Evolutionary conservation across 73 alveolate species (phyloP).

Genomic region (Stentor coeruleus): DNA sequence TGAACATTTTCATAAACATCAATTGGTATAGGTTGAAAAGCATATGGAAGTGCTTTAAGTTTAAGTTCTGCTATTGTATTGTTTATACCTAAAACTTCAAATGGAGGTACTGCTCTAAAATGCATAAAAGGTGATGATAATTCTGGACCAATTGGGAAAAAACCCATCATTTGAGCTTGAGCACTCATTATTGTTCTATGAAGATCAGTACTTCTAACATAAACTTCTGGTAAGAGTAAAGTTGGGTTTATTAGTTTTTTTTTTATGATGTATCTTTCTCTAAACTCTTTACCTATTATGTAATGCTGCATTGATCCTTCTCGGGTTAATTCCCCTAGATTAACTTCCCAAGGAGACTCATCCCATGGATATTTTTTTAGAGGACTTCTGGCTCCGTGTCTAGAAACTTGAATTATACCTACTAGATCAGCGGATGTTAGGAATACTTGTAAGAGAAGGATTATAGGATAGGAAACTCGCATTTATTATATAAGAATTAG

Average conservation of each 20-base stretch:
- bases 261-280: not conserved
- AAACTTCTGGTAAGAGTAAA: not conserved
- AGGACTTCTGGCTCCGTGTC: conserved; percentile 43
- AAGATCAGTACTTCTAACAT: not conserved
- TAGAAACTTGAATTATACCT: conserved; percentile 14
- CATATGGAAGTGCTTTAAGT: conserved; percentile 20
- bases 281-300: not conserved
- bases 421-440: not conserved
- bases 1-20: not conserved
- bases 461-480: not conserved
- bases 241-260: not conserved
- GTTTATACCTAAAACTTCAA: not conserved
- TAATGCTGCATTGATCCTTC: conserved; percentile 55
- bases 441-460: not conserved
- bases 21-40: conserved; percentile 36
- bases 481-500: too few relatives aligned
- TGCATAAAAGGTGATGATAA: not conserved
- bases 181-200: not conserved
- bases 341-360: not conserved
- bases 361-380: not conserved
- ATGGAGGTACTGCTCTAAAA: conserved; percentile 20
- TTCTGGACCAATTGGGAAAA: conserved; percentile 4
- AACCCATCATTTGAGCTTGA: not conserved
- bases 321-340: conserved; percentile 61
- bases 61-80: not conserved